A percentile compares a stretch with the other conserved stretches of the same genome.
Conservation (phyloP, 139 green algal genomes). For the Nannochloris sp. region DNA sequence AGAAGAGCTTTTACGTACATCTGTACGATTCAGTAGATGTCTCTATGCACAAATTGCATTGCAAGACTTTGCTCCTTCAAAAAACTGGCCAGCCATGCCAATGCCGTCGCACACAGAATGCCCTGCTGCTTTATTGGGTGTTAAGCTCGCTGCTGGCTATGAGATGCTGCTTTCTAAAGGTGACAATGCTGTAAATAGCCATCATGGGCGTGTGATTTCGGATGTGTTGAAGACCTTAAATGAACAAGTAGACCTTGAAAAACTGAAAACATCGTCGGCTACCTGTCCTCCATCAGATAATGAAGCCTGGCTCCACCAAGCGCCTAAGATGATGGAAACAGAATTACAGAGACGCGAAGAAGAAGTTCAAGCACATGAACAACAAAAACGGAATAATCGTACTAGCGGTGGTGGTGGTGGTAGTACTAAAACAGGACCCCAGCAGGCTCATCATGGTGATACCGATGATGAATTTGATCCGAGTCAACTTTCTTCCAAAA, state of each 20-base stretch:
- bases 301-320: constrained; percentile 38
- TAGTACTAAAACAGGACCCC: not conserved
- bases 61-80: constrained; percentile 47
- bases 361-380: constrained; percentile 13
- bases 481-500: constrained; percentile 18
- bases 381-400: not conserved
- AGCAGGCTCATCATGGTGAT: not conserved
- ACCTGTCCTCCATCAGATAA: constrained; percentile 25
- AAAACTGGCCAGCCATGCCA: constrained; percentile 24
- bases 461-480: constrained; percentile 30
- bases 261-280: not conserved
- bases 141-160: constrained; percentile 62
- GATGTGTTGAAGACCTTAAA: not conserved
- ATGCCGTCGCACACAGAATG: constrained; percentile 9
- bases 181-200: not conserved
- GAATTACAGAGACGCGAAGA: constrained; percentile 28
- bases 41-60: constrained; percentile 63
- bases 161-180: constrained; percentile 49
- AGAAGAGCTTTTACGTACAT: constrained; percentile 19
- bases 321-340: constrained; percentile 31
- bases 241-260: not conserved
- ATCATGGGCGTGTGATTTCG: no score
- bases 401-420: not conserved
- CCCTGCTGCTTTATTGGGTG: constrained; percentile 39
- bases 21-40: constrained; percentile 43